These are phyloP conservation scores for Keqinozyma sinolaborantium DNA, from an alignment of 1,139 yeast genomes.

Conservation along the genomic window DNA sequence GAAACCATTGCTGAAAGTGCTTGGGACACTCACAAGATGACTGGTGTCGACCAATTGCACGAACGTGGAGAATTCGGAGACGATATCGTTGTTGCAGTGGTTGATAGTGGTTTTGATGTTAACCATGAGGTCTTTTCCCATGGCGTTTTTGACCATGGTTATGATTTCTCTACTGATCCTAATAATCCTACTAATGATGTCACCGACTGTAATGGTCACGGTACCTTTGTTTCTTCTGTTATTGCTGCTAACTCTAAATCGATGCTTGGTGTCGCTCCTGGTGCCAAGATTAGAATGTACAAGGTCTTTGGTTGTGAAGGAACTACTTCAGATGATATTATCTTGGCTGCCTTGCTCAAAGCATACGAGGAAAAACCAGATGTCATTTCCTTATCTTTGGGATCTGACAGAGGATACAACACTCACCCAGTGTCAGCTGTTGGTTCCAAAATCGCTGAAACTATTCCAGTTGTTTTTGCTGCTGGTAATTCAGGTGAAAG, in stretches of 20 bases:
- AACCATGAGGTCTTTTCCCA: not conserved
- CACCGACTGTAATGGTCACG: slow-evolving; percentile 15
- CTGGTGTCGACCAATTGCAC: slow-evolving; percentile 1
- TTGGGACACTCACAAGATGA: slow-evolving; percentile 1
- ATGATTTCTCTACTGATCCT: slow-evolving; percentile 1
- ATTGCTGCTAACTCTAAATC: slow-evolving; percentile 9
- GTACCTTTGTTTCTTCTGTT: slow-evolving; percentile 15
- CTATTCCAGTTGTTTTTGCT: slow-evolving; percentile 11
- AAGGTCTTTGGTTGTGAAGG: slow-evolving; percentile 13
- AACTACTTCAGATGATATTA: slow-evolving; percentile 11
- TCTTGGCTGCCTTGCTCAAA: slow-evolving; percentile 10
- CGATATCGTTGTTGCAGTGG: slow-evolving; percentile 1
- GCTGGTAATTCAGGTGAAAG: slow-evolving; percentile 11
- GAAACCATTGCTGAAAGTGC: not conserved
- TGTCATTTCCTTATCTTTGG: slow-evolving; percentile 13
- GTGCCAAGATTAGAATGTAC: slow-evolving; percentile 12
- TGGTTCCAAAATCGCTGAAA: slow-evolving; percentile 10
- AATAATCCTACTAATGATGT: slow-evolving; percentile 6
- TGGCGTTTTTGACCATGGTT: not conserved
- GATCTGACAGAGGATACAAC: slow-evolving; percentile 9
- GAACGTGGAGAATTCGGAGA: not conserved
- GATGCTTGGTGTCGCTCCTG: slow-evolving; percentile 13
- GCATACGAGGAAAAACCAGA: slow-evolving; percentile 12
- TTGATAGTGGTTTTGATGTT: slow-evolving; percentile 1
- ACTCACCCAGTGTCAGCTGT: slow-evolving; percentile 9